Conservation (phyloP, 2,329 filamentous ascomycete genomes). For the Pestalotiopsis sp. region DNA sequence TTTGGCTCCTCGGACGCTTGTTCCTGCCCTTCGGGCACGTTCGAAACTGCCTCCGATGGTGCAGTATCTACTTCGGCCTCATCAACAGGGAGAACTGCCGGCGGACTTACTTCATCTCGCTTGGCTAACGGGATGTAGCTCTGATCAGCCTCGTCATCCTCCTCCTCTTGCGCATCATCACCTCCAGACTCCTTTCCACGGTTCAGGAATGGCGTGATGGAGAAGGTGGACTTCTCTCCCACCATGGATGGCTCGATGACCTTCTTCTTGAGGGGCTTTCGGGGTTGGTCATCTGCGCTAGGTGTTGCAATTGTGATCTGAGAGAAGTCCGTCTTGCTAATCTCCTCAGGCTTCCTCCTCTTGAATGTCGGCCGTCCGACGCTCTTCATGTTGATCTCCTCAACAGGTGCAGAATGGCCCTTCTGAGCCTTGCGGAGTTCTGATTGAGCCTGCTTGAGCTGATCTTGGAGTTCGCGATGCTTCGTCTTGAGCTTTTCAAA, state of each 20-base stretch:
- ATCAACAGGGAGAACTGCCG: constrained; percentile 5
- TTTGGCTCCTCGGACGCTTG: constrained; percentile 17
- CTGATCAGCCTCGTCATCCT: constrained; percentile 26
- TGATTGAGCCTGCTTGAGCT: constrained; percentile 65
- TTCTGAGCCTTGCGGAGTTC: constrained; percentile 43
- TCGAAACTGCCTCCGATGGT: constrained; percentile 17
- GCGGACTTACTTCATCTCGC: constrained; percentile 15
- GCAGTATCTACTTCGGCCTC: constrained; percentile 17
- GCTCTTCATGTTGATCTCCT: constrained; percentile 32
- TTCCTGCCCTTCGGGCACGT: constrained; percentile 15
- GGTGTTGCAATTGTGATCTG: constrained; percentile 48
- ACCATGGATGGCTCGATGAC: constrained; percentile 59
- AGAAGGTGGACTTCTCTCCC: constrained; percentile 90
- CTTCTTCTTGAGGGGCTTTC: constrained; percentile 54
- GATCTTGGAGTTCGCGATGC: constrained; percentile 68
- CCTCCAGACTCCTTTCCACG: constrained; percentile 63
- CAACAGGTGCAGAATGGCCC: constrained; percentile 36
- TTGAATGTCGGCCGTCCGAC: constrained; percentile 38
- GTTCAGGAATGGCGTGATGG: constrained; percentile 91
- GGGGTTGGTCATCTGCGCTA: constrained; percentile 29
- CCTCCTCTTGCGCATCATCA: constrained; percentile 26
- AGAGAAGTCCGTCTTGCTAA: constrained; percentile 45
- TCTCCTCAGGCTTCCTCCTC: constrained; percentile 49
- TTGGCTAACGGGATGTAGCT: constrained; percentile 19
- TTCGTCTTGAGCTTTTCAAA: constrained; percentile 71